These are phyloP conservation scores for Micromonas pusilla DNA, from an alignment of 139 green algal species.

Conservation along the genomic window DNA sequence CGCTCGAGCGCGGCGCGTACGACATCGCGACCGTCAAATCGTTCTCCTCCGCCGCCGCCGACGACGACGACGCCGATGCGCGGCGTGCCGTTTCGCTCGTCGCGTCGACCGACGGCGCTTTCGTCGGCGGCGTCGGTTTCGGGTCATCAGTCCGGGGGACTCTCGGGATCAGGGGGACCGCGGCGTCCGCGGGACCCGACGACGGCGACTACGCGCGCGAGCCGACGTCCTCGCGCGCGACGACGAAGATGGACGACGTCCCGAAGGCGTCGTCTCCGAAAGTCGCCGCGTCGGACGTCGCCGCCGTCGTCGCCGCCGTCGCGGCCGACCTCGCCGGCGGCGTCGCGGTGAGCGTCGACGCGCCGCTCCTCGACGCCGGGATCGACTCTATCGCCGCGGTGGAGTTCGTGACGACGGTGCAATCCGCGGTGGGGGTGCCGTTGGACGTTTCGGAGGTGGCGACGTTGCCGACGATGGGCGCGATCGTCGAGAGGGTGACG, in stretches of 20 bases:
- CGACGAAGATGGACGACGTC: background rate
- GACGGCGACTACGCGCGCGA: background rate
- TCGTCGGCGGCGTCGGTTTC: too few relatives aligned
- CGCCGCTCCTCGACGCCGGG: background rate
- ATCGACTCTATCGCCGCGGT: conserved; percentile 6
- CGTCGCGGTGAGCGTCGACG: background rate
- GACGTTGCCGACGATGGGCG: background rate
- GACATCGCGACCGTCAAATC: background rate
- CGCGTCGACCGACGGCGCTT: too few relatives aligned
- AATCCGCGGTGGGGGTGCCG: background rate
- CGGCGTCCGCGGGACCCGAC: too few relatives aligned
- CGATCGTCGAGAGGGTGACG: background rate
- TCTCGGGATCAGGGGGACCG: too few relatives aligned
- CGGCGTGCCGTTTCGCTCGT: background rate
- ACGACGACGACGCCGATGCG: background rate
- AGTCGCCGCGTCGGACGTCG: background rate
- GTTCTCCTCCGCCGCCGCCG: background rate
- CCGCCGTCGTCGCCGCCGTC: background rate
- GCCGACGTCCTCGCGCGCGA: background rate
- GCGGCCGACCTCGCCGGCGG: background rate
- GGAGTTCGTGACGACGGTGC: background rate
- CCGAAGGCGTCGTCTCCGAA: background rate
- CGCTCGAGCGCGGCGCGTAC: too few relatives aligned
- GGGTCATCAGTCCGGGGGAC: too few relatives aligned
- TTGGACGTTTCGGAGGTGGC: background rate